Conservation (phyloP, 495 filamentous ascomycete species). For the Penicillium ucsense region DNA sequence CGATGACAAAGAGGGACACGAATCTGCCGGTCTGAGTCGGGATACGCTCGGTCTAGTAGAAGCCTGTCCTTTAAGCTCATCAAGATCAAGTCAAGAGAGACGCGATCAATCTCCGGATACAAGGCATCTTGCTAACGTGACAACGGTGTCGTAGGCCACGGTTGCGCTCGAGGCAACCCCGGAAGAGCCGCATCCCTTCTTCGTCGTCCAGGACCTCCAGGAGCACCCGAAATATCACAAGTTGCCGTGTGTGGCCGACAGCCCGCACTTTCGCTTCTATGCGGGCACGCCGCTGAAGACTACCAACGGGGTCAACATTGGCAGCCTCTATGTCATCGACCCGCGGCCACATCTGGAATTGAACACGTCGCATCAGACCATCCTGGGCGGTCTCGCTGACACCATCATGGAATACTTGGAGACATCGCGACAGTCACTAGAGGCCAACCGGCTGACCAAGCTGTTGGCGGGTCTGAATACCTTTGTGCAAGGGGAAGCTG, state of each 20-base stretch:
- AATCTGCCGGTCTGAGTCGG: background rate
- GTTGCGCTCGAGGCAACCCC: conserved; percentile 1
- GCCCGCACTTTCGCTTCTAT: conserved; percentile 18
- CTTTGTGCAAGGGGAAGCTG: conserved; percentile 39
- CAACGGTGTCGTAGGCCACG: conserved; percentile 1
- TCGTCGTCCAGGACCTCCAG: conserved; percentile 14
- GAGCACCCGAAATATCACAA: conserved; percentile 16
- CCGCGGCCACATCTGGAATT: conserved; percentile 12
- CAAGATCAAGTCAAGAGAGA: background rate
- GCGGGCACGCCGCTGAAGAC: conserved; percentile 18
- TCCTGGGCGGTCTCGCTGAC: conserved; percentile 31
- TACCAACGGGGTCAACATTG: conserved; percentile 12
- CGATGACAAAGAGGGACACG: no score
- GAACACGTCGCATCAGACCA: conserved; percentile 11
- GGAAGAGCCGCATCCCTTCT: conserved; percentile 4
- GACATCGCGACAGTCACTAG: conserved; percentile 34
- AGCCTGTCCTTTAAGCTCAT: background rate
- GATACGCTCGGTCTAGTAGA: background rate
- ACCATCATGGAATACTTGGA: conserved; percentile 51
- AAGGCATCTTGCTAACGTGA: background rate
- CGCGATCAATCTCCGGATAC: background rate
- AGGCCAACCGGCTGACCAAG: conserved; percentile 36
- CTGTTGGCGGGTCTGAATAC: conserved; percentile 44
- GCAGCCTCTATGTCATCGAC: conserved; percentile 16
- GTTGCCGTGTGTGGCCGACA: conserved; percentile 19